These are phyloP conservation scores for Trametes gibbosa DNA, from an alignment of 768 basidiomycete genomes.

Conservation along the genomic window DNA sequence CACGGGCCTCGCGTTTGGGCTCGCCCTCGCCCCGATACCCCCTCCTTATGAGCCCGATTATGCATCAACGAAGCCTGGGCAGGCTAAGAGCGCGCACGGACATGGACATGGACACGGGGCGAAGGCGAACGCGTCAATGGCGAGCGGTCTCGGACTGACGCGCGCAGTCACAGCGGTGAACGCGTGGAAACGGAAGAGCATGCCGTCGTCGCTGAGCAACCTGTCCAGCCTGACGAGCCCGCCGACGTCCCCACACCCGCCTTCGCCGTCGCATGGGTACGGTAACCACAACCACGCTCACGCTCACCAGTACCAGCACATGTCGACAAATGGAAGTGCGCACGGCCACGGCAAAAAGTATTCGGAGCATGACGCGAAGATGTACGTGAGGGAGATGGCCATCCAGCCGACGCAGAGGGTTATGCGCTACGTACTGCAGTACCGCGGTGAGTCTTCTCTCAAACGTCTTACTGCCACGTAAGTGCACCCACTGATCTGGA, in stretches of 20 bases:
- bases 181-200: constrained; percentile 24
- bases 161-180: constrained; percentile 21
- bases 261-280: not conserved
- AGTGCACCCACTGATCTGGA: not conserved
- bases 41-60: not conserved
- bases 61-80: not conserved
- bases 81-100: constrained; percentile 5
- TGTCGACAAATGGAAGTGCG: not conserved
- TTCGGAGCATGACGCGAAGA: constrained; percentile 24
- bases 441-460: constrained; percentile 44
- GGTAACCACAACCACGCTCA: not conserved
- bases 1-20: constrained; percentile 26
- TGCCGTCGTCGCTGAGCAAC: constrained; percentile 22
- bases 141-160: constrained; percentile 13
- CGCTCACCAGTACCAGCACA: not conserved
- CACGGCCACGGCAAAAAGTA: constrained; percentile 8
- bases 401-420: constrained; percentile 64
- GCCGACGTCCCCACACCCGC: constrained; percentile 2
- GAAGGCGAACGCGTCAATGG: constrained; percentile 6
- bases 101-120: constrained; percentile 6
- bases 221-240: constrained; percentile 4
- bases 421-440: constrained; percentile 61
- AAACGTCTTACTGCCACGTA: not conserved
- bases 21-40: constrained; percentile 15
- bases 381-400: constrained; percentile 53